Conservation (phyloP, 1,284 basidiomycete genomes). For the Malassezia obtusa region DNA sequence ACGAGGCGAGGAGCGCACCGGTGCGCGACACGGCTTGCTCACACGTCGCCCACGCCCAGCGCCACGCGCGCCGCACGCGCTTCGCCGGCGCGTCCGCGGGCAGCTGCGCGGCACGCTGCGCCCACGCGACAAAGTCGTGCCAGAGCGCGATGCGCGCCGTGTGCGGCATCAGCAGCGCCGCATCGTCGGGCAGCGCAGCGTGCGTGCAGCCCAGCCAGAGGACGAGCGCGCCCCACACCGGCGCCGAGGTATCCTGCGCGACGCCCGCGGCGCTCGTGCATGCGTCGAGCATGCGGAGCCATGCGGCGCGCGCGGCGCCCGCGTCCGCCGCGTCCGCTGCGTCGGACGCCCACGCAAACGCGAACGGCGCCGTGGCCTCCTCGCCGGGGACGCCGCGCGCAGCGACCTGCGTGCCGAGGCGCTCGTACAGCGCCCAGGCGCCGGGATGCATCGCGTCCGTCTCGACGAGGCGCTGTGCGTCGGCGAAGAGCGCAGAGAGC, state of each 20-base stretch:
- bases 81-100: background rate
- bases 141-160: conserved; percentile 8
- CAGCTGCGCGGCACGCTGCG: background rate
- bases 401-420: background rate
- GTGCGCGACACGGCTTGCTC: conserved; percentile 10
- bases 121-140: conserved; percentile 11
- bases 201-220: background rate
- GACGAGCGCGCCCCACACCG: conserved; percentile 9
- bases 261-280: conserved; percentile 3
- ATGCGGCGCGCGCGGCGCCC: background rate
- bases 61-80: background rate
- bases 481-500: background rate
- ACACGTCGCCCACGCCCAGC: conserved; percentile 10
- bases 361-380: background rate
- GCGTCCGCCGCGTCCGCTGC: background rate
- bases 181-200: background rate
- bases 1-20: conserved; percentile 12
- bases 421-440: conserved; percentile 8
- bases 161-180: background rate
- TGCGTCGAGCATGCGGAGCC: conserved; percentile 5
- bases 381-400: background rate
- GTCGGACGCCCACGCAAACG: background rate
- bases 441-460: conserved; percentile 1
- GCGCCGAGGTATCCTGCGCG: conserved; percentile 3
- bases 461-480: background rate